phyloP scores from a whole-genome alignment of 2,329 filamentous ascomycete species.

The Fusarium torreyae region DNA sequence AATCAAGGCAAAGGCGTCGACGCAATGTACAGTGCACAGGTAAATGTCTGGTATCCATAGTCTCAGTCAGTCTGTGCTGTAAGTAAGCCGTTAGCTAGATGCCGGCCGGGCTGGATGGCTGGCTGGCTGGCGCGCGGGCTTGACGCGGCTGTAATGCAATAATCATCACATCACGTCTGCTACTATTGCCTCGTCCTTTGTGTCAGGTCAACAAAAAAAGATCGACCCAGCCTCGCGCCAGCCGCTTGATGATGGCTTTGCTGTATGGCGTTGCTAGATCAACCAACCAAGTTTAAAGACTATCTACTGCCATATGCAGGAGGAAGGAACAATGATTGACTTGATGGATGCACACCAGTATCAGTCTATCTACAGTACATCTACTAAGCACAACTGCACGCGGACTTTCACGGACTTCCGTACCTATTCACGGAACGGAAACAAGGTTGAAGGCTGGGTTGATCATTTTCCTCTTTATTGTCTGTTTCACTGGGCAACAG shows the following conservation, averaged over 20 bases:
- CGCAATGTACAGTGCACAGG: conserved; percentile 34
- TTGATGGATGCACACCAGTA: conserved; percentile 33
- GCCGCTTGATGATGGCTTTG: conserved; percentile 6
- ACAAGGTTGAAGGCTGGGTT: conserved; percentile 6
- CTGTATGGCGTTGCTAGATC: conserved; percentile 16
- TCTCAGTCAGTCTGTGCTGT: too few species aligned
- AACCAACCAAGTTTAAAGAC: conserved; percentile 28
- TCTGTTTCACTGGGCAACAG: conserved; percentile 4
- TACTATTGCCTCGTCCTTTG: too few species aligned
- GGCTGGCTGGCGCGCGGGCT: conserved; percentile 6
- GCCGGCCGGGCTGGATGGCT: neutral
- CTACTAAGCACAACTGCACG: conserved; percentile 10
- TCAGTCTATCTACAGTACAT: conserved; percentile 1
- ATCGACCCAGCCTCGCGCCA: conserved; percentile 23
- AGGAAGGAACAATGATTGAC: conserved; percentile 27
- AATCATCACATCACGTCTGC: conserved; percentile 1
- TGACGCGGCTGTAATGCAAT: conserved; percentile 32
- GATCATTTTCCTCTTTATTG: neutral
- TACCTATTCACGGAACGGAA: neutral
- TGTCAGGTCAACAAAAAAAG: conserved; percentile 1
- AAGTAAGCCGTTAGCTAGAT: too few species aligned
- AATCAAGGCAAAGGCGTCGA: conserved; percentile 33
- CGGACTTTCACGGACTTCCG: too few species aligned
- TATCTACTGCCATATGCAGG: conserved; percentile 29
- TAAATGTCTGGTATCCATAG: too few species aligned